These are phyloP conservation scores for Lasiodiplodia sp. DNA, from an alignment of 2,329 filamentous ascomycete genomes.

Conservation along the genomic window DNA sequence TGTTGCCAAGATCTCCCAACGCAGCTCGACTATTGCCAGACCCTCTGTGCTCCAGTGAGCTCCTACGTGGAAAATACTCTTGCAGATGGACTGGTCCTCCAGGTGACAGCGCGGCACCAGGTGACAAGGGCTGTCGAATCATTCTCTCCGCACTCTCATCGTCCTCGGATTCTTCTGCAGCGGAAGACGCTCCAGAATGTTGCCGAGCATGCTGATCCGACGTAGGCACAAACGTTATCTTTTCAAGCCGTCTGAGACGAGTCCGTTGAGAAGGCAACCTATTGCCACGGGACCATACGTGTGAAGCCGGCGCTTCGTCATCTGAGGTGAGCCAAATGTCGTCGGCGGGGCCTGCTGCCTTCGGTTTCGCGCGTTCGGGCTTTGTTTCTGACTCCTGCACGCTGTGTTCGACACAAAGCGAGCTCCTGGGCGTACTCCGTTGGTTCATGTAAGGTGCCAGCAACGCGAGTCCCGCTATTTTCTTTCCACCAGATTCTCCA, in stretches of 20 bases:
- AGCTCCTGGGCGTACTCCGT: not conserved
- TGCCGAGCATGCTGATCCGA: not conserved
- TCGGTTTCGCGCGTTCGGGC: not conserved
- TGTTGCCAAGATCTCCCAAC: conserved; percentile 3
- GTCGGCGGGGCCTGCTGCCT: not conserved
- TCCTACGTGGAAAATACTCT: conserved; percentile 17
- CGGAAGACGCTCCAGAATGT: not conserved
- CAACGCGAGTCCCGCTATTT: conserved; percentile 23
- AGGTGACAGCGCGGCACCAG: conserved; percentile 6
- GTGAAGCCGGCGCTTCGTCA: conserved; percentile 10
- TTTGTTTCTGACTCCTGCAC: not conserved
- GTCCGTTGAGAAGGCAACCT: conserved; percentile 15
- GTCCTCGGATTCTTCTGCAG: not conserved
- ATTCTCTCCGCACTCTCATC: not conserved
- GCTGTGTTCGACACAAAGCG: not conserved
- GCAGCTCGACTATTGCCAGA: not conserved
- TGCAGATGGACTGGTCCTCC: conserved; percentile 6
- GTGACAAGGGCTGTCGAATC: not conserved
- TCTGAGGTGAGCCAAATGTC: conserved; percentile 30
- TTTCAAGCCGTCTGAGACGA: not conserved
- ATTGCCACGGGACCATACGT: not conserved
- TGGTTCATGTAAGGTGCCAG: conserved; percentile 29
- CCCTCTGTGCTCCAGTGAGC: not conserved
- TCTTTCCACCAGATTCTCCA: conserved; percentile 15
- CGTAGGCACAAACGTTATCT: not conserved